Conservation (phyloP, 805 yeast genomes). For the Schizosaccharomyces japonicus region DNA sequence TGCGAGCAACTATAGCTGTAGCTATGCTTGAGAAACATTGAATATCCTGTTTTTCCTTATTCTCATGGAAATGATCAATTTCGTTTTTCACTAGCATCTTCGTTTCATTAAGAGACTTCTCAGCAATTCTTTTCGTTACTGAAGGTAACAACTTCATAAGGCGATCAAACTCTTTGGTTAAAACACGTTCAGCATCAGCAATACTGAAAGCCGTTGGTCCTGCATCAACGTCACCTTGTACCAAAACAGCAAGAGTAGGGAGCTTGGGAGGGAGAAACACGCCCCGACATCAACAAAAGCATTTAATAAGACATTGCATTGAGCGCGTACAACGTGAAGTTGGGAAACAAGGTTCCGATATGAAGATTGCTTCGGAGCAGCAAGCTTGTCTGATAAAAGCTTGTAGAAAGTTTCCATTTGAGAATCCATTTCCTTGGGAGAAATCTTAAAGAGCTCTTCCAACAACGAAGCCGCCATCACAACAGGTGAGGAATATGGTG, state of each 20-base stretch:
- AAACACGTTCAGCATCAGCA: constrained; percentile 47
- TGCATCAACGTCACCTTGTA: constrained; percentile 82
- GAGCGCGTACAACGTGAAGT: constrained; percentile 60
- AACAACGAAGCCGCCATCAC: constrained; percentile 43
- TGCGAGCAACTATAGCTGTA: constrained; percentile 36
- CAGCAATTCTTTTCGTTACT: constrained; percentile 42
- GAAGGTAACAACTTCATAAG: constrained; percentile 39
- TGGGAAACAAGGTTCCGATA: constrained; percentile 74
- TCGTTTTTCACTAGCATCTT: constrained; percentile 42
- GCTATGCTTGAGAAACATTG: constrained; percentile 57
- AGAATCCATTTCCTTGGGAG: background rate
- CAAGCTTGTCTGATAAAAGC: constrained; percentile 5
- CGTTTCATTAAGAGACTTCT: constrained; percentile 57
- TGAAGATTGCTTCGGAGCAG: constrained; percentile 19
- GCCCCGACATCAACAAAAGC: constrained; percentile 50
- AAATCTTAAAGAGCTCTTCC: constrained; percentile 26
- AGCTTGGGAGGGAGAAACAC: background rate
- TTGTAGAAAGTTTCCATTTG: constrained; percentile 6
- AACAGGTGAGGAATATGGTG: constrained; percentile 62
- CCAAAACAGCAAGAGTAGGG: constrained; percentile 69
- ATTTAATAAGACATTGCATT: constrained; percentile 59
- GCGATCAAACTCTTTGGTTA: constrained; percentile 40
- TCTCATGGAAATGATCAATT: constrained; percentile 39
- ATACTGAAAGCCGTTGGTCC: constrained; percentile 82
- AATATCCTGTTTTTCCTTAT: constrained; percentile 22